These are phyloP conservation scores for Nectriaceae sp. DNA, from an alignment of 2,329 filamentous ascomycete species.

Conservation along the genomic window DNA sequence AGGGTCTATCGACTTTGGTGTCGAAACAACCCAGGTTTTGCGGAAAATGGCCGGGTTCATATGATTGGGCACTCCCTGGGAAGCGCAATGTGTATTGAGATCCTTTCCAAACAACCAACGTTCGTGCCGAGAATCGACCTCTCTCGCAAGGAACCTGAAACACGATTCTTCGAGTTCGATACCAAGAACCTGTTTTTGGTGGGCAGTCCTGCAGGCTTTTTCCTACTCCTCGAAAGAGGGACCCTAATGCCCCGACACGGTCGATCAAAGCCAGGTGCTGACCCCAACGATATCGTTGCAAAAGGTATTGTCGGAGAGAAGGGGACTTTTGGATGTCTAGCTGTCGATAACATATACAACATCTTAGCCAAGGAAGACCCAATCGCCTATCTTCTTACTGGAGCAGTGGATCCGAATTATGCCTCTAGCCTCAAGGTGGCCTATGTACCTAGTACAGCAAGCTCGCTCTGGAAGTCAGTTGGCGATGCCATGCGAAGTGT, in stretches of 20 bases:
- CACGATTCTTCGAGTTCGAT: slow-evolving; percentile 82
- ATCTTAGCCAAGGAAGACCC: slow-evolving; percentile 72
- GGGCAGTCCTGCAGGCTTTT: slow-evolving; percentile 90
- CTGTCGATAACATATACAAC: slow-evolving; percentile 96
- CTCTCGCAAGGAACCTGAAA: slow-evolving; percentile 42
- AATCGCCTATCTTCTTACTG: slow-evolving; percentile 90
- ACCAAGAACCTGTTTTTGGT: slow-evolving; percentile 87
- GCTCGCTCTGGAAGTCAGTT: slow-evolving; percentile 65
- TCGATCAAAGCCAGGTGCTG: slow-evolving; percentile 72
- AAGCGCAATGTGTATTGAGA: slow-evolving; percentile 91
- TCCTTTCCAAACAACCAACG: slow-evolving; percentile 87
- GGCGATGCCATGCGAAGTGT: slow-evolving; percentile 63
- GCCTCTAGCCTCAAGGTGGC: slow-evolving; percentile 75
- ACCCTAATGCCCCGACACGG: slow-evolving; percentile 74
- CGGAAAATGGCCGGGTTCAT: slow-evolving; percentile 80
- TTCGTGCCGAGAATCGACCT: slow-evolving; percentile 55
- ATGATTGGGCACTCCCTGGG: slow-evolving; percentile 92
- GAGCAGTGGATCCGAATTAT: slow-evolving; percentile 81
- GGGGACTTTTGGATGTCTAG: slow-evolving; percentile 84
- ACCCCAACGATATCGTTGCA: slow-evolving; percentile 59
- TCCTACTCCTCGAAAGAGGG: slow-evolving; percentile 79
- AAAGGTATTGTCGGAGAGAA: slow-evolving; percentile 71
- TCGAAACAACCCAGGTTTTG: slow-evolving; percentile 85
- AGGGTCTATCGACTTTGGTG: slow-evolving; percentile 96
- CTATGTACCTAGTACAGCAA: slow-evolving; percentile 73